A percentile compares a stretch with the other conserved stretches of the same genome.
Conservation (phyloP, 1,139 yeast species). For the Yamadazyma jaroonii region DNA sequence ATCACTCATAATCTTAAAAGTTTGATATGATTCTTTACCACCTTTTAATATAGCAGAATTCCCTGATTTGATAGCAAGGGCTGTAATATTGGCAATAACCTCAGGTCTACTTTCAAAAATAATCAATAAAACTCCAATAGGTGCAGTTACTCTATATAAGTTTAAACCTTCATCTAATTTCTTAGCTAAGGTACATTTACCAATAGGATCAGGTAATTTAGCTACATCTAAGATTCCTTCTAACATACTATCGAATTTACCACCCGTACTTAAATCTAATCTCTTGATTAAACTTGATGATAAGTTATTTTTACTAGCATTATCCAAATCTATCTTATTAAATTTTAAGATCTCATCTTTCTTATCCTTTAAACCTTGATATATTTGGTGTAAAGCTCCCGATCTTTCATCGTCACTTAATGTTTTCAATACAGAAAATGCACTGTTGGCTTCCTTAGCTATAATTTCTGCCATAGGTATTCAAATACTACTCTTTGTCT, state of each 20-base stretch:
- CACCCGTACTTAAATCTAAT: constrained; percentile 75
- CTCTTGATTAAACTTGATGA: constrained; percentile 75
- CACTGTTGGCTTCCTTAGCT: constrained; percentile 73
- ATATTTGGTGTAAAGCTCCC: constrained; percentile 65
- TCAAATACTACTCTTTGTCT: background rate
- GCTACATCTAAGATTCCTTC: constrained; percentile 95
- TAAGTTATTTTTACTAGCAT: constrained; percentile 58
- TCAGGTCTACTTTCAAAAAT: constrained; percentile 98
- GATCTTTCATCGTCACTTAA: constrained; percentile 72
- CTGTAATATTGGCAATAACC: constrained; percentile 95
- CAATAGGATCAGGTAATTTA: constrained; percentile 83
- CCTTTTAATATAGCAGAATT: constrained; percentile 96
- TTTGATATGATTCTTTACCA: constrained; percentile 86
- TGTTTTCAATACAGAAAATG: constrained; percentile 80
- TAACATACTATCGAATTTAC: constrained; percentile 89
- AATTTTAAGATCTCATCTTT: constrained; percentile 68
- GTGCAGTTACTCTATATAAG: constrained; percentile 80
- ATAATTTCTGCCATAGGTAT: constrained; percentile 34
- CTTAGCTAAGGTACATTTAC: constrained; percentile 76
- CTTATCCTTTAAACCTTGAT: constrained; percentile 57
- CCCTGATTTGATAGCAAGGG: constrained; percentile 93
- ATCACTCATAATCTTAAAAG: constrained; percentile 79
- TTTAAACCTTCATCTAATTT: constrained; percentile 85
- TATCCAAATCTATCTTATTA: constrained; percentile 69
- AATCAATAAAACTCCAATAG: constrained; percentile 89